A percentile compares a stretch with the other conserved stretches of the same genome.
phyloP scores from a whole-genome alignment of 768 basidiomycete genomes.

The Xanthoconium stramineum region DNA sequence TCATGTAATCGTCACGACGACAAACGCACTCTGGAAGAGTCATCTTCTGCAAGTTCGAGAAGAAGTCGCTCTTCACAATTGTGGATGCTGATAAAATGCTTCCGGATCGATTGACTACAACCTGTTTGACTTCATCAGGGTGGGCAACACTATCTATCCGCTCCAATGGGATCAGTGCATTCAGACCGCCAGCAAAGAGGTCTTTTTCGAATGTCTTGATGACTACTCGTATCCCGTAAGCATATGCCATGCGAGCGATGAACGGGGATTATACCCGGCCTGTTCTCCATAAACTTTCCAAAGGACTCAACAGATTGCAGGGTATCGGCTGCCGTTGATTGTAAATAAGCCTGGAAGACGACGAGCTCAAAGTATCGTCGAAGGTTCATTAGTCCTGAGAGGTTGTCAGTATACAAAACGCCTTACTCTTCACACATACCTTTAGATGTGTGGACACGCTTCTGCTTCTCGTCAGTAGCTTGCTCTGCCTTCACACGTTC shows the following conservation, averaged over 20 bases:
- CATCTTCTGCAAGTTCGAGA: slow-evolving; percentile 94
- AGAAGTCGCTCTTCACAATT: slow-evolving; percentile 94
- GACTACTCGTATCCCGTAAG: slow-evolving; percentile 43
- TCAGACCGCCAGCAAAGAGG: slow-evolving; percentile 69
- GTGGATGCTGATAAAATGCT: slow-evolving; percentile 86
- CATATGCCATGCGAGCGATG: no score
- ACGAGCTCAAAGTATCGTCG: slow-evolving; percentile 83
- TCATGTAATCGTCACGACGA: background rate
- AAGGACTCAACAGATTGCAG: slow-evolving; percentile 71
- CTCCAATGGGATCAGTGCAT: slow-evolving; percentile 79
- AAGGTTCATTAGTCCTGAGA: slow-evolving; percentile 71
- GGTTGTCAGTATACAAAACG: slow-evolving; percentile 4
- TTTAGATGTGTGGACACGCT: slow-evolving; percentile 63
- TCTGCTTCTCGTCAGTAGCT: slow-evolving; percentile 67
- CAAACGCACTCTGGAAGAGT: slow-evolving; percentile 80
- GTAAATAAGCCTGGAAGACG: slow-evolving; percentile 87
- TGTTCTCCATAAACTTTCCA: slow-evolving; percentile 79
- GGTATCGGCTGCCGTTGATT: slow-evolving; percentile 78
- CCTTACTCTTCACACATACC: slow-evolving; percentile 41
- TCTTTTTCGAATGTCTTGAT: slow-evolving; percentile 96
- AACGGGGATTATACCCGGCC: slow-evolving; percentile 42
- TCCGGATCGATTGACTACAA: slow-evolving; percentile 83
- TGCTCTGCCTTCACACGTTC: slow-evolving; percentile 75
- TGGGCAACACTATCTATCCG: slow-evolving; percentile 73
- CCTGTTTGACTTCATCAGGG: slow-evolving; percentile 86